Evolutionary conservation across 2,329 filamentous ascomycete species (phyloP).

Genomic region (Neophaeococcomyces mojaviensis): DNA sequence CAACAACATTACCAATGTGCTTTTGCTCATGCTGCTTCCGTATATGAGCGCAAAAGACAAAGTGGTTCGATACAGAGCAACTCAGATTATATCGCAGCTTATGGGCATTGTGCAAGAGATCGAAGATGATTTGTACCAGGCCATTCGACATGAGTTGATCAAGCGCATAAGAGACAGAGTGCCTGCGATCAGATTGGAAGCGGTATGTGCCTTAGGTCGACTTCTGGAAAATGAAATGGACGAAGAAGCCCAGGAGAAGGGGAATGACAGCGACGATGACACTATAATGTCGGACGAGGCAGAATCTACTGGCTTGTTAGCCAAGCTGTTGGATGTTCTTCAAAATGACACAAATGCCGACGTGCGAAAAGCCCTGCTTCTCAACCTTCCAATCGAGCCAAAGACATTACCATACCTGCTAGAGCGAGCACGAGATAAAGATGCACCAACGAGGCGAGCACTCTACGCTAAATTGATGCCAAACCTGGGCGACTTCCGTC

Average conservation of each 20-base stretch:
- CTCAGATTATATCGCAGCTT: constrained; percentile 82
- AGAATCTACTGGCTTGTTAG: constrained; percentile 61
- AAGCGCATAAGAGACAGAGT: constrained; percentile 92
- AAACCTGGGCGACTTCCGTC: constrained; percentile 84
- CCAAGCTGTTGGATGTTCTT: constrained; percentile 77
- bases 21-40: constrained; percentile 57
- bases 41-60: constrained; percentile 87
- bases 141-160: constrained; percentile 68
- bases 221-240: constrained; percentile 66
- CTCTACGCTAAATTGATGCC: constrained; percentile 84
- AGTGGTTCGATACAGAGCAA: constrained; percentile 78
- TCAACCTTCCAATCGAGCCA: constrained; percentile 82
- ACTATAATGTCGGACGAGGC: constrained; percentile 51
- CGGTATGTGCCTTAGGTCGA: constrained; percentile 79
- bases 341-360: constrained; percentile 94
- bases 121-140: constrained; percentile 83
- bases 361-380: constrained; percentile 76
- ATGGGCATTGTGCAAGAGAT: constrained; percentile 89
- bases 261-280: constrained; percentile 55
- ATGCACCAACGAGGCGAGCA: constrained; percentile 72
- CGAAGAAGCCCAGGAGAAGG: constrained; percentile 47
- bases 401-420: constrained; percentile 78
- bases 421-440: constrained; percentile 82
- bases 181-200: constrained; percentile 82
- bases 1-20: constrained; percentile 65